Percentiles rank a stretch among this genome's conserved stretches.
phyloP scores from a whole-genome alignment of 2,329 filamentous ascomycete species.

The Dactylellina cionopaga region DNA sequence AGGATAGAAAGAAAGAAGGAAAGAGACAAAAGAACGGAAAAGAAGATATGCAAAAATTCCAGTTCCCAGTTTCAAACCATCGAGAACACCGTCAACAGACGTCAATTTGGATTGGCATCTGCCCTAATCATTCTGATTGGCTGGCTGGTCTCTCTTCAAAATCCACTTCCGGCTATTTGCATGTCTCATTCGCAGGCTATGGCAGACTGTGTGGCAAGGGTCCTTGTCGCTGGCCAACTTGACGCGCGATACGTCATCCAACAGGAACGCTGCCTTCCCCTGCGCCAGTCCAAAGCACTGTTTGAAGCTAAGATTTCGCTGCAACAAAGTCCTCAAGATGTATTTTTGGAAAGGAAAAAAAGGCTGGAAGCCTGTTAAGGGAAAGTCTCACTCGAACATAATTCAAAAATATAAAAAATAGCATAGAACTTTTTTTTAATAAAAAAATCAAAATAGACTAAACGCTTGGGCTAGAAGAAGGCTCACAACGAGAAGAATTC shows the following conservation, averaged over 20 bases:
- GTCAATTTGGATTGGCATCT: neutral
- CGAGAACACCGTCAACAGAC: constrained; percentile 2
- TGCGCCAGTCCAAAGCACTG: neutral
- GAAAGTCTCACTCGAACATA: no score
- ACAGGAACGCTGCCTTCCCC: constrained; percentile 46
- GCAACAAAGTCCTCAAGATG: neutral
- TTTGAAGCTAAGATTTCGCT: constrained; percentile 5
- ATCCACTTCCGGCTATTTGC: constrained; percentile 38
- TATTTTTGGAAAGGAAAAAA: constrained; percentile 33
- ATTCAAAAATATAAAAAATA: neutral
- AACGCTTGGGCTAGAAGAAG: no score
- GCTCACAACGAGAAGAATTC: no score
- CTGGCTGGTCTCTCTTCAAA: constrained; percentile 3
- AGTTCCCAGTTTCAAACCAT: constrained; percentile 24
- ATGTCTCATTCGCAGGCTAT: neutral
- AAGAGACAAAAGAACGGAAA: neutral
- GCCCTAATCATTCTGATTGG: constrained; percentile 24
- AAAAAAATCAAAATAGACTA: no score
- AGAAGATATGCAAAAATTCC: neutral
- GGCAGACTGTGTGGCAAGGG: neutral
- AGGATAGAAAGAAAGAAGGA: constrained; percentile 1
- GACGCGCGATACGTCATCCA: constrained; percentile 47
- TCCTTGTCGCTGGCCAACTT: neutral
- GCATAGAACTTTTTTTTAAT: no score
- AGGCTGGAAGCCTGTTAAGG: constrained; percentile 1